A percentile compares a stretch with the other conserved stretches of the same genome.
These are phyloP conservation scores for Otatea glauca DNA, from an alignment of 176 grass and related monocot species.

Conservation along the genomic window DNA sequence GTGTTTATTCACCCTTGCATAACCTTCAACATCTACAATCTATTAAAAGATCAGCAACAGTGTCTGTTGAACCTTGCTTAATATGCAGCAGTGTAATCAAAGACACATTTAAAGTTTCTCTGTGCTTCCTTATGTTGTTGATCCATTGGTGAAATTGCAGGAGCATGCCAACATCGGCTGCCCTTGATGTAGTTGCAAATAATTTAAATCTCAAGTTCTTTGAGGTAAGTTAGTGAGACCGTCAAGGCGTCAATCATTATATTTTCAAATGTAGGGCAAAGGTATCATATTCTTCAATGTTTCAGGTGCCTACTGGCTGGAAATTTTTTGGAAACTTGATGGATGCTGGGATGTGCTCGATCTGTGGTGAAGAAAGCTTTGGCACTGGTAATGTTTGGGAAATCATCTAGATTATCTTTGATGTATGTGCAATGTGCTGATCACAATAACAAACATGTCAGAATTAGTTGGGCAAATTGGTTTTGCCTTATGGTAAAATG, in stretches of 20 bases:
- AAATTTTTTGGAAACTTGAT: slow-evolving; percentile 99
- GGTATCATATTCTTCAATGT: slow-evolving; percentile 46
- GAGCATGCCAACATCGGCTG: slow-evolving; percentile 99
- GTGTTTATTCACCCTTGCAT: background rate
- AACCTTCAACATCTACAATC: background rate
- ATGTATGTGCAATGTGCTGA: background rate
- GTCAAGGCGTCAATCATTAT: slow-evolving; percentile 4
- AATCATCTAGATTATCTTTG: slow-evolving; percentile 1
- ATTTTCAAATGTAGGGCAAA: slow-evolving; percentile 13
- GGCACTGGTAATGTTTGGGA: slow-evolving; percentile 75
- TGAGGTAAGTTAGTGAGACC: slow-evolving; percentile 67
- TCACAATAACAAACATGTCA: background rate
- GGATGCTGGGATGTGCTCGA: slow-evolving; percentile 96
- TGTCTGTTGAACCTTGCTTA: background rate
- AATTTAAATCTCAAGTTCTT: slow-evolving; percentile 96
- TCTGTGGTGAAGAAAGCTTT: slow-evolving; percentile 99
- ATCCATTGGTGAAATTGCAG: slow-evolving; percentile 62
- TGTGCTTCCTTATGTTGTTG: slow-evolving; percentile 25
- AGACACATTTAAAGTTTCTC: background rate
- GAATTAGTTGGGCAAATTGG: background rate
- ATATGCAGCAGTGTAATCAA: background rate
- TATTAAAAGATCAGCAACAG: slow-evolving; percentile 1
- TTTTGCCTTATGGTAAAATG: slow-evolving; percentile 27
- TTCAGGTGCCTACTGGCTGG: slow-evolving; percentile 98
- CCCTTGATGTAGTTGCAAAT: slow-evolving; percentile 97